Conservation (phyloP, 2,329 filamentous ascomycete genomes). For the Akanthomyces uredinophilus region DNA sequence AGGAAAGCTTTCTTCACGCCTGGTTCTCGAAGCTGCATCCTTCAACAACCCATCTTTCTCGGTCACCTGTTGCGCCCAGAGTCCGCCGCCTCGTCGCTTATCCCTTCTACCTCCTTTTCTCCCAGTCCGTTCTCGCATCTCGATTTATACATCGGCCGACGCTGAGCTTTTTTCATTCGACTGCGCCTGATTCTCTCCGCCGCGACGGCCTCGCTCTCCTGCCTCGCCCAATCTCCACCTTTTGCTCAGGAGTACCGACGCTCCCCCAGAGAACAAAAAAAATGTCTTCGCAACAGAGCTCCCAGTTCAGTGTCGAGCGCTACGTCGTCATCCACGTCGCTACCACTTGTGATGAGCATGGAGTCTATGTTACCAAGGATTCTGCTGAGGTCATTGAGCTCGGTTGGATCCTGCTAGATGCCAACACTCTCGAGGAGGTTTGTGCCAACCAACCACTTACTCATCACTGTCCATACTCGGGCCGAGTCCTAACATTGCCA, state of each 20-base stretch:
- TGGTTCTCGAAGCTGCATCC: conserved; percentile 1
- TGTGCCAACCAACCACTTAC: neutral
- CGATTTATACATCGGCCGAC: conserved; percentile 15
- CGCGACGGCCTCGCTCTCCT: conserved; percentile 10
- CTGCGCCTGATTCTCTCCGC: conserved; percentile 7
- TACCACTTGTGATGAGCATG: conserved; percentile 98
- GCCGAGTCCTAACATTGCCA: neutral
- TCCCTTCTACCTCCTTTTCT: neutral
- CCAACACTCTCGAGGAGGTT: conserved; percentile 89
- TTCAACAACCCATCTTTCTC: neutral
- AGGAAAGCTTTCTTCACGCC: conserved; percentile 11
- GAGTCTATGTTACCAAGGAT: conserved; percentile 98
- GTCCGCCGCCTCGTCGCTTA: neutral
- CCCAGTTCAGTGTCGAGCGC: conserved; percentile 76
- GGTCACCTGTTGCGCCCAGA: neutral
- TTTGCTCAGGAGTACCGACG: conserved; percentile 19
- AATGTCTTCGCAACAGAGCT: conserved; percentile 39
- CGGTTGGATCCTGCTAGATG: conserved; percentile 93
- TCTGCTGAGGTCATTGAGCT: conserved; percentile 99
- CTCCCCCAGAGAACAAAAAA: conserved; percentile 19
- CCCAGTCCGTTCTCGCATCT: neutral
- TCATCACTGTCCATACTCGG: neutral
- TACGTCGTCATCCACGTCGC: conserved; percentile 98
- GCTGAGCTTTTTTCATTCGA: conserved; percentile 16
- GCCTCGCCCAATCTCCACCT: conserved; percentile 19